phyloP scores from a whole-genome alignment of 2,329 filamentous ascomycete genomes.

The Ceratocystis cubensis region DNA sequence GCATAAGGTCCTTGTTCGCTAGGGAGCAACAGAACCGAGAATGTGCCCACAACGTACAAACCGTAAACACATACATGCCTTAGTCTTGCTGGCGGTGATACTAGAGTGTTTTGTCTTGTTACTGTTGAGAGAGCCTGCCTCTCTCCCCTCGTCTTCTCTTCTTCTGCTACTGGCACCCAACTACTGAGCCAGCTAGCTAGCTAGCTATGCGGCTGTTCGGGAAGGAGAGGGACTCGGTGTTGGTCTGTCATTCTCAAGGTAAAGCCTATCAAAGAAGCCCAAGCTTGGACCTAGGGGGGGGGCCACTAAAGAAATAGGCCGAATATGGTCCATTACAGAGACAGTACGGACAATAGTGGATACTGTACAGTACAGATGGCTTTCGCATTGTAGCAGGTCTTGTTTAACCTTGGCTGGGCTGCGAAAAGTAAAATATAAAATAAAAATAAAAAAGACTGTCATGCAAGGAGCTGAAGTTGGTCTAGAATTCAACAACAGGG shows the following conservation, averaged over 20 bases:
- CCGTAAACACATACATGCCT: too few relatives aligned
- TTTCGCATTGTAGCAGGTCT: too few relatives aligned
- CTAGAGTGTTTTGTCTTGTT: too few relatives aligned
- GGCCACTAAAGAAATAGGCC: not conserved
- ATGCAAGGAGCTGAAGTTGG: conserved; percentile 8
- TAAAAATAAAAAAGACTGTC: not conserved
- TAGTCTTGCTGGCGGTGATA: too few relatives aligned
- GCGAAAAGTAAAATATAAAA: not conserved
- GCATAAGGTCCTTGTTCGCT: not conserved
- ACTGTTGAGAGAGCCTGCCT: too few relatives aligned
- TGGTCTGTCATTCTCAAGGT: not conserved
- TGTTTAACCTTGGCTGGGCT: not conserved
- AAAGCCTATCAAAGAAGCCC: not conserved
- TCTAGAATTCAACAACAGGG: not conserved
- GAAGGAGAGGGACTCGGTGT: not conserved
- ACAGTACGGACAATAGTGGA: not conserved
- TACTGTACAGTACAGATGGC: not conserved
- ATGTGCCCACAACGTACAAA: too few relatives aligned
- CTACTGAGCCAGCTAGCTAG: not conserved
- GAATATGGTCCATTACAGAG: not conserved
- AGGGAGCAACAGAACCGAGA: not conserved
- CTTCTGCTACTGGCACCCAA: too few relatives aligned
- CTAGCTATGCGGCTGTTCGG: not conserved
- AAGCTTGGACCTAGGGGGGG: not conserved
- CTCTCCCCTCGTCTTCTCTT: too few relatives aligned